Conservation (phyloP, 164 flowering plant genomes). For the Euptelea pleiosperma region DNA sequence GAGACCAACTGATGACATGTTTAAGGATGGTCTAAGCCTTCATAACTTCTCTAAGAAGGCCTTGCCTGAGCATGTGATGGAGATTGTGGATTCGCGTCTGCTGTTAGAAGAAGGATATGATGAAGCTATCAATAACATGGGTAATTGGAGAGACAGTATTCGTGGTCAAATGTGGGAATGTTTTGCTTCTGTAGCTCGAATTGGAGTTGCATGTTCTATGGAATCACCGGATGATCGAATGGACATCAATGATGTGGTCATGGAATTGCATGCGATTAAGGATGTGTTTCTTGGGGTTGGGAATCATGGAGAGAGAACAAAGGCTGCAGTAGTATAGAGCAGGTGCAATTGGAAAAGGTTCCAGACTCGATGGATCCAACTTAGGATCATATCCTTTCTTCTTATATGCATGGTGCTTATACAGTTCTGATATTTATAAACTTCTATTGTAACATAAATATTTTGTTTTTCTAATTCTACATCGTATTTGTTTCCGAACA, state of each 20-base stretch:
- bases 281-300: not conserved
- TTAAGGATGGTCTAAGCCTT: constrained; percentile 17
- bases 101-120: not conserved
- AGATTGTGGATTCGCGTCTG: constrained; percentile 12
- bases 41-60: constrained; percentile 8
- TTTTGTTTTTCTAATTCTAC: too few species aligned
- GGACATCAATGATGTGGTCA: not conserved
- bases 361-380: too few species aligned
- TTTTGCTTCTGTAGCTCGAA: constrained; percentile 4
- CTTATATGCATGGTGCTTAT: too few species aligned
- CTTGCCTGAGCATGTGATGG: constrained; percentile 3
- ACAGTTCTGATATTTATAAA: too few species aligned
- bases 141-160: not conserved
- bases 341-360: too few species aligned
- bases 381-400: too few species aligned
- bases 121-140: not conserved
- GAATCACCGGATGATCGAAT: constrained; percentile 10
- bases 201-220: constrained; percentile 8
- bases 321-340: too few species aligned
- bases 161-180: not conserved
- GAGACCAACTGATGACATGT: constrained; percentile 14
- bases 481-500: too few species aligned
- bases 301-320: too few species aligned
- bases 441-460: too few species aligned
- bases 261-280: not conserved